Evolutionary conservation across 2,329 filamentous ascomycete species (phyloP).

Genomic region (Cryphonectria carpinicola): DNA sequence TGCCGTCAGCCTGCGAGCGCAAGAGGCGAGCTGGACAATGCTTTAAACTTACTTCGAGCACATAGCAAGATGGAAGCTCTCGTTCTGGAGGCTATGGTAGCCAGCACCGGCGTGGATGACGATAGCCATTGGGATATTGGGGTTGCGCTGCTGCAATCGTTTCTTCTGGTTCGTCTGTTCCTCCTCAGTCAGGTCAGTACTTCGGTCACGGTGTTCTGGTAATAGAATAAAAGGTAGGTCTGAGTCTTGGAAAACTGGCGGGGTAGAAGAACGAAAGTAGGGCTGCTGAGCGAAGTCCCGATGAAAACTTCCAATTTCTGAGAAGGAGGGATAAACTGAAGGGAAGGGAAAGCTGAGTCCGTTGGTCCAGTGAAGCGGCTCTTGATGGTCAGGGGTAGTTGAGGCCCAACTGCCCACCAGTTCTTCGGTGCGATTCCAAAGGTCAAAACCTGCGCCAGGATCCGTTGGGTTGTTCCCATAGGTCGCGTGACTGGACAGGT

Average conservation of each 20-base stretch:
- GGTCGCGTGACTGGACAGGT: no score
- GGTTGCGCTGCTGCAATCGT: background rate
- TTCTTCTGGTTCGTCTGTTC: background rate
- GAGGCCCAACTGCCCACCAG: background rate
- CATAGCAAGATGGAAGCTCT: conserved; percentile 79
- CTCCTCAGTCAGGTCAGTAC: background rate
- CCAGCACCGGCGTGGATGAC: conserved; percentile 96
- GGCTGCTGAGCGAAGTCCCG: background rate
- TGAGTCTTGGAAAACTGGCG: background rate
- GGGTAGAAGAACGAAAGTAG: background rate
- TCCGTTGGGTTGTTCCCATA: background rate
- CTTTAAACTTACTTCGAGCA: conserved; percentile 76
- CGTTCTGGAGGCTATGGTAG: conserved; percentile 87
- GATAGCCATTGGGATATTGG: conserved; percentile 58
- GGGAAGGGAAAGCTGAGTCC: background rate
- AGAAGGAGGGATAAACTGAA: background rate
- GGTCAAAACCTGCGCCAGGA: background rate
- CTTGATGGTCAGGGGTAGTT: background rate
- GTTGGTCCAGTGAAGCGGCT: background rate
- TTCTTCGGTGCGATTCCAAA: background rate
- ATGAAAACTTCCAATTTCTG: background rate
- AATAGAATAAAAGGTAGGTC: background rate
- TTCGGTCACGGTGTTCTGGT: background rate
- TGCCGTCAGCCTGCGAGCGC: conserved; percentile 14
- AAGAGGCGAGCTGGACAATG: background rate